A percentile compares a stretch with the other conserved stretches of the same genome.
These are phyloP conservation scores for Aspergillus olivimuriae DNA, from an alignment of 495 filamentous ascomycete genomes.

Conservation along the genomic window DNA sequence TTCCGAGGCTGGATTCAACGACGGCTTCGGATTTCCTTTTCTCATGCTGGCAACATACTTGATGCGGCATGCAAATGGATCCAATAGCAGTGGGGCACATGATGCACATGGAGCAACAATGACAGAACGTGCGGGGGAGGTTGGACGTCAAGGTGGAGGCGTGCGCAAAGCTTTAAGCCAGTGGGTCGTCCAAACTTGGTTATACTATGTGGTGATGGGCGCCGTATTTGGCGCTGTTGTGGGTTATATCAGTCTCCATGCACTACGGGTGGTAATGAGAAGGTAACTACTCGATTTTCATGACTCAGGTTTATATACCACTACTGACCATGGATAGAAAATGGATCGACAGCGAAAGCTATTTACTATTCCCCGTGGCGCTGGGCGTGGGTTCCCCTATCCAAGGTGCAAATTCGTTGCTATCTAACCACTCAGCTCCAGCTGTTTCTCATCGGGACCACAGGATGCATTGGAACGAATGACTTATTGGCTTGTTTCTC, in stretches of 20 bases:
- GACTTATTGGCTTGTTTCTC: constrained; percentile 6
- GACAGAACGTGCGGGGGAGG: constrained; percentile 1
- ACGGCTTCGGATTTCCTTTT: constrained; percentile 9
- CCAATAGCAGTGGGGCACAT: not conserved
- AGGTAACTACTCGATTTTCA: too few species aligned
- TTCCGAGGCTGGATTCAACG: constrained; percentile 7
- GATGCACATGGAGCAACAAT: not conserved
- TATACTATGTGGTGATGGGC: constrained; percentile 3
- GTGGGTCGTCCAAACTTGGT: constrained; percentile 2
- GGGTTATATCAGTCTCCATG: not conserved
- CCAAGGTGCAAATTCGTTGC: too few species aligned
- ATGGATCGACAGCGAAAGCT: constrained; percentile 7
- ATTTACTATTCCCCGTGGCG: constrained; percentile 3
- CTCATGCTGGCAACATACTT: constrained; percentile 8
- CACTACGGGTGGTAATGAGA: not conserved
- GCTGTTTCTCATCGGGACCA: constrained; percentile 5
- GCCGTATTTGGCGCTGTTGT: not conserved
- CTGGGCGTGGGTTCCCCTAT: constrained; percentile 1
- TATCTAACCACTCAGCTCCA: not conserved
- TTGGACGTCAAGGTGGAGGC: constrained; percentile 4
- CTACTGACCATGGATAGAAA: not conserved
- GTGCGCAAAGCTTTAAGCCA: not conserved
- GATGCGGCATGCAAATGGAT: constrained; percentile 6
- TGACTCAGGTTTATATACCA: not conserved
- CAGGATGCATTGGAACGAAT: constrained; percentile 4